Base-by-base conservation (phyloP, 768 basidiomycete genomes). In the Lactarius vividus region DNA sequence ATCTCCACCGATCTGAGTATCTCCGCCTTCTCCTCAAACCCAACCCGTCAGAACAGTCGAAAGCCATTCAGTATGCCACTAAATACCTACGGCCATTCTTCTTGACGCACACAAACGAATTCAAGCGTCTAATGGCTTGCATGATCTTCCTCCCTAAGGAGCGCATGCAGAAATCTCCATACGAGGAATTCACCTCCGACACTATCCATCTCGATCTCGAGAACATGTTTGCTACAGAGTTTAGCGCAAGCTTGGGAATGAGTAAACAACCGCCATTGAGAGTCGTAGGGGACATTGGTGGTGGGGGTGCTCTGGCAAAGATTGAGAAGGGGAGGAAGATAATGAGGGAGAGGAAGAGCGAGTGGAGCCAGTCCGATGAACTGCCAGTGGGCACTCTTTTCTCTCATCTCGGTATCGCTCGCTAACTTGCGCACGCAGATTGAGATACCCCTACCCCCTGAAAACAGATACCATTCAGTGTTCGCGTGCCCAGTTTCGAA, bases 401-500 rank as follows among this genome's bases (percentile, higher is more conserved):
- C 49, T 26, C 37, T 15, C 59, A 29, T 18, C 46, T 56, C 79
- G 56, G 40, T 28, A 40, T 49, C 33, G 35, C 52, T 64, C 55
- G 58, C 52, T 39, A 46, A 59, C 44, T 49, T 59, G 54, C 23
- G 65, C 49, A 2, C 62, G 1, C 70, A 98, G 96, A 95, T 99
- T 71, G 96, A 98, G 78, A 92, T 98, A 69, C 92, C 92, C 1
- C 74, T 98, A 13, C 85, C 91, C 1, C 81, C 92, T 2, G 87
- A 91, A 69, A 90, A 96, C 72, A 83, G 94, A 33, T 98, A 96
- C 77, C 97, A 99, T 75, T 97, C 96, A 1, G 90, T 98, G 64
- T 98, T 99, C 75, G 88, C 94, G 56, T 99, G 97, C 76, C 93
- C 97, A 0, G 97, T 99, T 26, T 96, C 94, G 10, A 98, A 98